phyloP scores from a whole-genome alignment of 78 protist genomes.

The Cavenderia fasciculata region DNA sequence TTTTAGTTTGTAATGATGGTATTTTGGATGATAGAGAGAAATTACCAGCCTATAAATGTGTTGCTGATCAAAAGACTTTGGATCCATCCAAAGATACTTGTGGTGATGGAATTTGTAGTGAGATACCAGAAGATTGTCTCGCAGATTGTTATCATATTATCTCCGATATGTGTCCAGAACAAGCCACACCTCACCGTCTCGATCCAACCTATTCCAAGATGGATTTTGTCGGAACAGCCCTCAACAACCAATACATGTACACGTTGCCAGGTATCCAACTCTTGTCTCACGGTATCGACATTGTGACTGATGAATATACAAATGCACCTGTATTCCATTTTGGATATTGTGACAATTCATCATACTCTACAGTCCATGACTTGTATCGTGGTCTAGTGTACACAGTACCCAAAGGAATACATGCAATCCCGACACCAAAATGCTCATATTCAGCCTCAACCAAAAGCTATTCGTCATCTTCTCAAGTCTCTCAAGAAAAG shows the following conservation, averaged over 20 bases:
- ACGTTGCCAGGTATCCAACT: slow-evolving; percentile 4
- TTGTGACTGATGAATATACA: neutral
- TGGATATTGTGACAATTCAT: neutral
- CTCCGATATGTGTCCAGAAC: neutral
- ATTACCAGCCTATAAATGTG: neutral
- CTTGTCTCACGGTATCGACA: slow-evolving; percentile 1
- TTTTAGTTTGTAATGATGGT: neutral
- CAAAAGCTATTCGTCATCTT: neutral
- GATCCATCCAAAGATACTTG: neutral
- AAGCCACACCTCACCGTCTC: neutral
- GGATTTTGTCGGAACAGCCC: neutral
- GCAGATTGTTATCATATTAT: neutral
- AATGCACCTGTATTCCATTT: neutral
- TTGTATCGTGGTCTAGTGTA: neutral
- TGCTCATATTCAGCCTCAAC: neutral
- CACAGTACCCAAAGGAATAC: neutral
- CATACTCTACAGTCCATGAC: neutral
- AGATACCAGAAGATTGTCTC: neutral
- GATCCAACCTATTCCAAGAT: neutral
- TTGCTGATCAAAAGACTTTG: neutral
- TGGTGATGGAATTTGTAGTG: slow-evolving; percentile 31
- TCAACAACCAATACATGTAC: neutral
- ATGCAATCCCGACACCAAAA: neutral
- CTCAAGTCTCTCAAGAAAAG: neutral
- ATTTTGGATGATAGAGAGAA: neutral